These are phyloP conservation scores for Nicotiana tabacum DNA, from an alignment of 257 asterid genomes.

Conservation along the genomic window DNA sequence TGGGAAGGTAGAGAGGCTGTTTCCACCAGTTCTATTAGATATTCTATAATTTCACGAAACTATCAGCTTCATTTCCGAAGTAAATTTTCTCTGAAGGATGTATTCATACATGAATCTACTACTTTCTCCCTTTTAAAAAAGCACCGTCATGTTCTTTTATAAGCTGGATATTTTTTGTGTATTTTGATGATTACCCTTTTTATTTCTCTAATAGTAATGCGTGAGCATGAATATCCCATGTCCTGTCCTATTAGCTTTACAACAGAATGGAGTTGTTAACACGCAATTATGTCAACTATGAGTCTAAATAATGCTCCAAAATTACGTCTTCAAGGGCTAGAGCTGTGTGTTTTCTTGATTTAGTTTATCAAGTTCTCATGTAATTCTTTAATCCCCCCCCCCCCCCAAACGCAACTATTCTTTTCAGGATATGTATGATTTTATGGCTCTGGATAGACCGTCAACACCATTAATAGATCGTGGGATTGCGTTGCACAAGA, in stretches of 20 bases:
- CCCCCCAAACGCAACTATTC: not conserved
- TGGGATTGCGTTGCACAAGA: conserved; percentile 97
- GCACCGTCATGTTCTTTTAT: not conserved
- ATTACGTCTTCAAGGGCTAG: not conserved
- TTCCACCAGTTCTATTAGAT: not conserved
- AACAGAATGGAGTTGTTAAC: not conserved
- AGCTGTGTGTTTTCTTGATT: not conserved
- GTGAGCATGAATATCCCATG: not conserved
- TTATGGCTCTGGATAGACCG: conserved; percentile 95
- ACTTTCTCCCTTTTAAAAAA: not conserved
- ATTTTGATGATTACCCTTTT: not conserved
- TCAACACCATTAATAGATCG: conserved; percentile 89
- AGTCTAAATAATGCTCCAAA: not conserved
- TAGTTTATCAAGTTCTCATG: conserved; percentile 1
- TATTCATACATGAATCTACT: not conserved
- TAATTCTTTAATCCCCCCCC: not conserved
- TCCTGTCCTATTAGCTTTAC: not conserved
- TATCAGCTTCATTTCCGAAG: not conserved
- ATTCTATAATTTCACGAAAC: not conserved
- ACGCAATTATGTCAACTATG: not conserved
- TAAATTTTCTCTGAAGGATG: not conserved
- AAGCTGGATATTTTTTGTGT: not conserved
- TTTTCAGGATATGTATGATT: conserved; percentile 96
- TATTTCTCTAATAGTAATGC: not conserved
- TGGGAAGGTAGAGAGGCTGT: no score